Base-by-base conservation (phyloP, 139 green algal species). In the Coccomyxa sp. region DNA sequence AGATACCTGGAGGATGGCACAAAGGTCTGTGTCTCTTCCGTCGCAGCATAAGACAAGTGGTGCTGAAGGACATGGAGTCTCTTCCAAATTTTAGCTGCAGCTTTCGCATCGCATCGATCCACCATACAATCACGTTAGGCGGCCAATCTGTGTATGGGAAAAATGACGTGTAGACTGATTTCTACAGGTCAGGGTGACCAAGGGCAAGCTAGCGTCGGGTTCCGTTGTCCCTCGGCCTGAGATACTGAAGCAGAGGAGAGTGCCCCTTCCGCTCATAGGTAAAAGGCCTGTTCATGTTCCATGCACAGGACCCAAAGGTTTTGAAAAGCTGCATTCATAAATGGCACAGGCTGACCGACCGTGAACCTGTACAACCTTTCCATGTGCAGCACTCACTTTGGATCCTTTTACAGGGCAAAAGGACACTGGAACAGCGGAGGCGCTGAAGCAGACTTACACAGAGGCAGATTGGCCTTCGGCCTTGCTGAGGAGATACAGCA, bases 1-100 rank as follows among this genome's bases (percentile, higher is more conserved):
- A 82, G 90, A 15, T 96, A 87, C 77, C 67, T 93, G 27, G 92
- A 96, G 67, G 91, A 95, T 77, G 93, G 92, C 51, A 90, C 84
- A 32, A 95, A 95, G 81, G 92, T 95, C 10, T 32, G 15, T 66
- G 51, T 51, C 58, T 79, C n/a, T 18, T 78, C 16, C 14, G 32
- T 68, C 28, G 14, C 66, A 13, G 0, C 63, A 23, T 13, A 68
- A 27, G n/a, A n/a, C n/a, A n/a, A n/a, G n/a, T n/a, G n/a, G n/a
- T n/a, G 10, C n/a, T 27, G 58, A 25, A 3, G 13, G 14, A 57
- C 3, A 25, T 51, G 38, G 38, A 7, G 38, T 51, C 38, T 51
- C 3, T 7, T 51, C 38, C 38, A 51, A 7, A 51, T 51, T 3
- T 51, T 7, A 51, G 38, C 38, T 51, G 38, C 38, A 51, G 38